Percentiles rank a stretch among this genome's conserved stretches.
These are phyloP conservation scores for Raffaelea albimanens DNA, from an alignment of 2,329 filamentous ascomycete genomes.

Conservation along the genomic window DNA sequence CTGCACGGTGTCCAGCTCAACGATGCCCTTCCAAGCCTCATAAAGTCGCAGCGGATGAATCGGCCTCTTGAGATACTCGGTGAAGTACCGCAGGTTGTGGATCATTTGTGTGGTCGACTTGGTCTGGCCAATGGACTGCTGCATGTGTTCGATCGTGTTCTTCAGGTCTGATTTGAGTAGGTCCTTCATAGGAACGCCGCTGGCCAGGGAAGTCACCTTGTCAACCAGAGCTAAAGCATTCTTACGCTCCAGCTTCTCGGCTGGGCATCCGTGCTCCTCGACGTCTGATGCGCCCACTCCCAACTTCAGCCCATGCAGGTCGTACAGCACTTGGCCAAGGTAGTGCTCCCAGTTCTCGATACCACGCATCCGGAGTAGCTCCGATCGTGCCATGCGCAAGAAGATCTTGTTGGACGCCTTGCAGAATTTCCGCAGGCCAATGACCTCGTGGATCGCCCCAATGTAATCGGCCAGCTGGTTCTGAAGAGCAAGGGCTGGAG, in stretches of 20 bases:
- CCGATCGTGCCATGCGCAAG: slow-evolving; percentile 78
- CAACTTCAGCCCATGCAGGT: slow-evolving; percentile 73
- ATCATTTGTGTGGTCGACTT: slow-evolving; percentile 72
- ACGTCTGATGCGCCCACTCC: slow-evolving; percentile 54
- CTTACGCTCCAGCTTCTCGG: slow-evolving; percentile 68
- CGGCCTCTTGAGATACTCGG: slow-evolving; percentile 69
- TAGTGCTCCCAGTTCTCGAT: slow-evolving; percentile 80
- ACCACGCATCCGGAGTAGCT: slow-evolving; percentile 66
- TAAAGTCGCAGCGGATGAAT: slow-evolving; percentile 76
- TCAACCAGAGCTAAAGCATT: slow-evolving; percentile 77
- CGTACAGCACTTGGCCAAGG: slow-evolving; percentile 74
- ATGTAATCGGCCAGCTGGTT: slow-evolving; percentile 59
- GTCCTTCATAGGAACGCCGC: slow-evolving; percentile 81
- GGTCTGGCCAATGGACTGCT: slow-evolving; percentile 70
- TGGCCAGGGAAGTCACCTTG: slow-evolving; percentile 71
- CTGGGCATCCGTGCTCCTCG: slow-evolving; percentile 69
- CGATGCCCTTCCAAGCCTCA: slow-evolving; percentile 68
- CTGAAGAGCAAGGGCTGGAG: too few relatives aligned
- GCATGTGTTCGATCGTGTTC: slow-evolving; percentile 83
- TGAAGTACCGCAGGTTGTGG: slow-evolving; percentile 80
- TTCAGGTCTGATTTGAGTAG: slow-evolving; percentile 86
- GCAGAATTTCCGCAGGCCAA: slow-evolving; percentile 79
- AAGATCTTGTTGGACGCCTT: slow-evolving; percentile 80
- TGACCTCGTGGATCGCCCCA: slow-evolving; percentile 69
- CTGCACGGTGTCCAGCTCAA: slow-evolving; percentile 62